Percentiles rank a stretch among this genome's conserved stretches.
These are phyloP conservation scores for Diplodia mutila DNA, from an alignment of 2,329 filamentous ascomycete species.

Conservation along the genomic window DNA sequence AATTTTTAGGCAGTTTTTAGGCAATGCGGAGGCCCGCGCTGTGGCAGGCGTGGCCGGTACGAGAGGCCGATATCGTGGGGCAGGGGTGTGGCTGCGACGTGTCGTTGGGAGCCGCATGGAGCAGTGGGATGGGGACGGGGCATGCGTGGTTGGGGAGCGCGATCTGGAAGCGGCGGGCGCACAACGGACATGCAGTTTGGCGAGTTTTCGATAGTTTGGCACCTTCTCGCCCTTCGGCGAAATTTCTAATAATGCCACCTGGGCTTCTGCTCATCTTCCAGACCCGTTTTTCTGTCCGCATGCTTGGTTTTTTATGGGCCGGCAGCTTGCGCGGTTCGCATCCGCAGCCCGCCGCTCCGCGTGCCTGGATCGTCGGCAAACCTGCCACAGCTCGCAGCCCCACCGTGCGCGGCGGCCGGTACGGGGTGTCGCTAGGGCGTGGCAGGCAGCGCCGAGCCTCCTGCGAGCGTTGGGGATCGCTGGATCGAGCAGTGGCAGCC, in stretches of 20 bases:
- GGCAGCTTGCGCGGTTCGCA: constrained; percentile 15
- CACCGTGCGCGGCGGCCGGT: constrained; percentile 2
- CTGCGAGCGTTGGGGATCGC: constrained; percentile 17
- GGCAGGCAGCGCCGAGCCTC: constrained; percentile 14
- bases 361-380: constrained; percentile 24
- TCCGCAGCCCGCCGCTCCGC: constrained; percentile 11
- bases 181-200: constrained; percentile 6
- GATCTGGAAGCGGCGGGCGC: constrained; percentile 17
- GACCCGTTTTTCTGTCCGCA: constrained; percentile 21
- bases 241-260: constrained; percentile 25
- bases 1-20: constrained; percentile 3
- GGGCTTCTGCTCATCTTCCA: constrained; percentile 12
- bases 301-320: constrained; percentile 24
- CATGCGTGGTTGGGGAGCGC: constrained; percentile 1
- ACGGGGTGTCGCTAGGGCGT: constrained; percentile 1
- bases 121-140: neutral
- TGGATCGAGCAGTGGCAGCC: constrained; percentile 11
- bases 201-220: constrained; percentile 19
- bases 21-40: constrained; percentile 8
- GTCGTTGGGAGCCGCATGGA: constrained; percentile 9
- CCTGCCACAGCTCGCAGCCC: constrained; percentile 17
- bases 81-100: constrained; percentile 13
- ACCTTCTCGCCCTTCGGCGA: constrained; percentile 17
- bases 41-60: neutral
- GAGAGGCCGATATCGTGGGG: constrained; percentile 17